phyloP scores from a whole-genome alignment of 2,329 filamentous ascomycete species.

The Aspergillus sp. region DNA sequence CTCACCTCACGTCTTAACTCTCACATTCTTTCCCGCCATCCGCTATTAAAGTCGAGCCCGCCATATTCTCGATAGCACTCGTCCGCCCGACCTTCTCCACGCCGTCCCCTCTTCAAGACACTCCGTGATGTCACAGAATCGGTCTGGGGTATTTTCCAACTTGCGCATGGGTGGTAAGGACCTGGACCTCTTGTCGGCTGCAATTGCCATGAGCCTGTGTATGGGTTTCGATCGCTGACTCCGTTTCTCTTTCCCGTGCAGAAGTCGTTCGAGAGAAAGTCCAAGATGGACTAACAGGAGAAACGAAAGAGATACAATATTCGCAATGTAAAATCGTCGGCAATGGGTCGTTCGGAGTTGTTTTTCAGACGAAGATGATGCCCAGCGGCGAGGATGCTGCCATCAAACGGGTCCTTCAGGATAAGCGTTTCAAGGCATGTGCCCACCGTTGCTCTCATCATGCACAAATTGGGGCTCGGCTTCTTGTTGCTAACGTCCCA shows the following conservation, averaged over 20 bases:
- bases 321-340: constrained; percentile 99
- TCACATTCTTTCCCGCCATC: constrained; percentile 41
- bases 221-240: constrained; percentile 14
- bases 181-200: neutral
- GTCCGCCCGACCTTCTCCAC: constrained; percentile 15
- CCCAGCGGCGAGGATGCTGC: constrained; percentile 98
- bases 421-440: constrained; percentile 97
- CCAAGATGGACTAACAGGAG: constrained; percentile 94
- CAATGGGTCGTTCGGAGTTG: constrained; percentile 97
- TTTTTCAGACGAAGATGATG: constrained; percentile 98
- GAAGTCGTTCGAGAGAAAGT: constrained; percentile 99
- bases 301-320: constrained; percentile 95
- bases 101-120: constrained; percentile 23
- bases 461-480: neutral
- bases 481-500: constrained; percentile 29
- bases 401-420: constrained; percentile 97
- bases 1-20: constrained; percentile 45
- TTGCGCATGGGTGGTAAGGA: constrained; percentile 95
- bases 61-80: constrained; percentile 42
- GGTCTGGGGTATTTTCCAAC: constrained; percentile 82
- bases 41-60: constrained; percentile 47
- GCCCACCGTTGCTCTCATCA: neutral
- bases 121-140: constrained; percentile 77
- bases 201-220: constrained; percentile 23
- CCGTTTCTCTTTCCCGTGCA: constrained; percentile 40